A percentile compares a stretch with the other conserved stretches of the same genome.
Evolutionary conservation across 1,284 basidiomycete species (phyloP).

Genomic region (Gomphus bonarii): DNA sequence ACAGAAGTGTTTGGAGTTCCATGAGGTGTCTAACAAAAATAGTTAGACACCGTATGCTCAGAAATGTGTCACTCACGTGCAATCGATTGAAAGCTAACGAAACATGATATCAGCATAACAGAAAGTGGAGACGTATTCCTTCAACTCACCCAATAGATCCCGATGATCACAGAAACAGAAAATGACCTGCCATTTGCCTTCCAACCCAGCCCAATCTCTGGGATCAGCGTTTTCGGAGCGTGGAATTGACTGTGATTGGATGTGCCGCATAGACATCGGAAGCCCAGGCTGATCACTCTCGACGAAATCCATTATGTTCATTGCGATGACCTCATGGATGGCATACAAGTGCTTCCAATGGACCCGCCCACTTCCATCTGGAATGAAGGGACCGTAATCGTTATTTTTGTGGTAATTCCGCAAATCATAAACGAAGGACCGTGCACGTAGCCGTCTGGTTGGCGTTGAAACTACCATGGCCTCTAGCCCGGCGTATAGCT

Average conservation of each 20-base stretch:
- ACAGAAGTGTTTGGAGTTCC: constrained; percentile 32
- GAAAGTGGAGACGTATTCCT: background rate
- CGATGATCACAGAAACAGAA: constrained; percentile 63
- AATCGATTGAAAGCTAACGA: constrained; percentile 24
- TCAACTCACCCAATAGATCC: constrained; percentile 42
- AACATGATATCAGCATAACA: constrained; percentile 11
- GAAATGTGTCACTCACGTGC: background rate
- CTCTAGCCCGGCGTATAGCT: constrained; percentile 39
- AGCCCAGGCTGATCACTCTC: constrained; percentile 25
- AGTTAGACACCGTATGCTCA: background rate
- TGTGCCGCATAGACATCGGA: background rate
- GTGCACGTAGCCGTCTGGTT: constrained; percentile 27
- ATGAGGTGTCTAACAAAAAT: constrained; percentile 18
- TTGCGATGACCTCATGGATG: constrained; percentile 46
- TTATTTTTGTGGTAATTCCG: constrained; percentile 40
- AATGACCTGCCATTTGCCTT: constrained; percentile 47
- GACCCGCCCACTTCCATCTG: constrained; percentile 31
- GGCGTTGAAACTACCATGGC: constrained; percentile 14
- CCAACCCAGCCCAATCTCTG: constrained; percentile 54
- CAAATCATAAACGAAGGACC: constrained; percentile 50
- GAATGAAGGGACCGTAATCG: constrained; percentile 46
- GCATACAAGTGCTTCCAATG: constrained; percentile 52
- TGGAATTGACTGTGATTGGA: constrained; percentile 1
- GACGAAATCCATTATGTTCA: constrained; percentile 35
- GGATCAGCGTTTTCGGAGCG: background rate